Evolutionary conservation across 179 eudicot genomes (phyloP).

Genomic region (Nepenthes alata): DNA sequence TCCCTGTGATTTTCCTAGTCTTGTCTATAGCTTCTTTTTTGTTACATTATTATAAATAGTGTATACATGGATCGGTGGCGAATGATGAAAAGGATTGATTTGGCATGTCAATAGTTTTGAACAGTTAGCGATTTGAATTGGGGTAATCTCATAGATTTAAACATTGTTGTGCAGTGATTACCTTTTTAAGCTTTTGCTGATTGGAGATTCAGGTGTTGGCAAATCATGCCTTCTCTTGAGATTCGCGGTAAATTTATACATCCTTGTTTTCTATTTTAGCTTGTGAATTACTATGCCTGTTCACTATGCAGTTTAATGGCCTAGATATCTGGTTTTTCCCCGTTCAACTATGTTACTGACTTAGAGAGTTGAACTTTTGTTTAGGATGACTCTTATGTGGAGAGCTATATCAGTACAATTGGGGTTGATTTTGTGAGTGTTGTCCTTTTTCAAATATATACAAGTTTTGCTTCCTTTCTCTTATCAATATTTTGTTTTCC

Average conservation of each 20-base stretch:
- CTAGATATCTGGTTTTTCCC: neutral
- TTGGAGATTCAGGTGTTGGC: slow-evolving; percentile 39
- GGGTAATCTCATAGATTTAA: too few species aligned
- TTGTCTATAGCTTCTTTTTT: too few species aligned
- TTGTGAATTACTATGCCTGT: neutral
- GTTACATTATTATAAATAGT: too few species aligned
- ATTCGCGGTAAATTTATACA: slow-evolving; percentile 25
- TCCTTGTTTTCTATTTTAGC: neutral
- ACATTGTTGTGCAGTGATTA: slow-evolving; percentile 24
- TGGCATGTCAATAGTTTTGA: too few species aligned
- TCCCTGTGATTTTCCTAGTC: too few species aligned
- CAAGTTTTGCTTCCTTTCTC: neutral
- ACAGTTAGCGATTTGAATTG: too few species aligned
- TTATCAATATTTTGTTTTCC: neutral
- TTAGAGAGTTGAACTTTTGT: slow-evolving; percentile 8
- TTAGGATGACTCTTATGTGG: slow-evolving; percentile 38
- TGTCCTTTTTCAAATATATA: neutral
- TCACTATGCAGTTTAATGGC: neutral
- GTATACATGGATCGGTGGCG: too few species aligned
- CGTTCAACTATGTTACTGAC: neutral
- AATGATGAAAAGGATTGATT: too few species aligned
- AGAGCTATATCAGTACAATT: slow-evolving; percentile 37
- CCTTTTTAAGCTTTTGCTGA: slow-evolving; percentile 33
- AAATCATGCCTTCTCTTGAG: slow-evolving; percentile 33
- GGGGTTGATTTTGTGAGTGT: slow-evolving; percentile 40